Conservation (phyloP, 345 rosid species). For the Syzygium jambos region DNA sequence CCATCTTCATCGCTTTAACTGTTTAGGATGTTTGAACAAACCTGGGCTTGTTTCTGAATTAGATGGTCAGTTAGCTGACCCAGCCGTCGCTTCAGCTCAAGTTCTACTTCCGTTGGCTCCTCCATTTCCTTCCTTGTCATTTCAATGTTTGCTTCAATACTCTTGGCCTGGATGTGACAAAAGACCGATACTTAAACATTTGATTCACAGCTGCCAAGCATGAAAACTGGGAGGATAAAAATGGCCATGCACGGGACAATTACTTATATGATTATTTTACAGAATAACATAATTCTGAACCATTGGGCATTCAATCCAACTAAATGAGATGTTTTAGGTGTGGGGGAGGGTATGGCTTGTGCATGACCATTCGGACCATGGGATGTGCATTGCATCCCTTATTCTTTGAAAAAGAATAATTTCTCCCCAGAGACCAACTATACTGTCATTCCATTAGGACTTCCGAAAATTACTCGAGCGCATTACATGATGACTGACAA, state of each 20-base stretch:
- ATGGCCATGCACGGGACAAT: neutral
- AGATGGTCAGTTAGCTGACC: constrained; percentile 91
- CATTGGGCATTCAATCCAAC: neutral
- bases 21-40: constrained; percentile 8
- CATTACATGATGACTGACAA: neutral
- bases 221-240: neutral
- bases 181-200: neutral
- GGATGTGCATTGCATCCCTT: neutral
- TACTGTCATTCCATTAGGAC: neutral
- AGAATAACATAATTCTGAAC: neutral
- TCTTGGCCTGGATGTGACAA: constrained; percentile 36
- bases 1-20: neutral
- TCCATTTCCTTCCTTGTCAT: constrained; percentile 70
- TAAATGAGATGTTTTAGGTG: neutral
- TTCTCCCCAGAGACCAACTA: neutral
- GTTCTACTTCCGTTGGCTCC: constrained; percentile 87
- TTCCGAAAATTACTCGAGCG: neutral
- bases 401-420: neutral
- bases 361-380: neutral
- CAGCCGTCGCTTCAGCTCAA: constrained; percentile 79
- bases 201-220: neutral
- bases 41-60: constrained; percentile 98
- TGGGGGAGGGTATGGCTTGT: neutral
- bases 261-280: neutral
- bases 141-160: constrained; percentile 54